Conservation (phyloP, 1,139 yeast genomes). For the Lizanozyma gosingica region DNA sequence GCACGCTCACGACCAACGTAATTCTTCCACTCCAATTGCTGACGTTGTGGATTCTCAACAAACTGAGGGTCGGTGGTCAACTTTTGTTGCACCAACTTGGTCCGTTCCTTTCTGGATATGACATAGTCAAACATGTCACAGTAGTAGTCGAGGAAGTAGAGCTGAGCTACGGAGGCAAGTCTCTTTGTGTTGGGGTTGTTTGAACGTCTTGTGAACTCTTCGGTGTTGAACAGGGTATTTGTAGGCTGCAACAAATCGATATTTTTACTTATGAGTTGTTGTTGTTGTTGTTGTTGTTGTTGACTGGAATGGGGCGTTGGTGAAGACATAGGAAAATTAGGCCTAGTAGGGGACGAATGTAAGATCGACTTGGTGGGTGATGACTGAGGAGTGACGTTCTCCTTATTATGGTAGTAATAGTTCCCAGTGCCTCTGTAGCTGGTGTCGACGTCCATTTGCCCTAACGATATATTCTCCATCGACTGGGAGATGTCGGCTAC, state of each 20-base stretch:
- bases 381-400: constrained; percentile 34
- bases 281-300: constrained; percentile 4
- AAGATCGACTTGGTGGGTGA: constrained; percentile 37
- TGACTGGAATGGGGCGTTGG: neutral
- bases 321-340: constrained; percentile 1
- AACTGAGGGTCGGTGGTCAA: constrained; percentile 38
- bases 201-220: constrained; percentile 51
- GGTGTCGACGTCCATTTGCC: constrained; percentile 34
- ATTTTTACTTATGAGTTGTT: constrained; percentile 20
- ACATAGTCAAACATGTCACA: constrained; percentile 95
- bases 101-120: constrained; percentile 75
- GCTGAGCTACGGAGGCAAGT: constrained; percentile 74
- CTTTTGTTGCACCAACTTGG: constrained; percentile 54
- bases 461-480: constrained; percentile 37
- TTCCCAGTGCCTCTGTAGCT: constrained; percentile 15
- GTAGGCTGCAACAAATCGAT: constrained; percentile 26
- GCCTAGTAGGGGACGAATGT: constrained; percentile 22
- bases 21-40: constrained; percentile 67
- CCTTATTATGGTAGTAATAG: constrained; percentile 17
- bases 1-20: constrained; percentile 84
- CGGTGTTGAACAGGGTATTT: constrained; percentile 8
- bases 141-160: constrained; percentile 86
- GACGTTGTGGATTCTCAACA: constrained; percentile 31
- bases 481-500: constrained; percentile 34
- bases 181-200: constrained; percentile 74